Evolutionary conservation across 805 yeast species (phyloP).

Genomic region (Scheffersomyces ergatensis): DNA sequence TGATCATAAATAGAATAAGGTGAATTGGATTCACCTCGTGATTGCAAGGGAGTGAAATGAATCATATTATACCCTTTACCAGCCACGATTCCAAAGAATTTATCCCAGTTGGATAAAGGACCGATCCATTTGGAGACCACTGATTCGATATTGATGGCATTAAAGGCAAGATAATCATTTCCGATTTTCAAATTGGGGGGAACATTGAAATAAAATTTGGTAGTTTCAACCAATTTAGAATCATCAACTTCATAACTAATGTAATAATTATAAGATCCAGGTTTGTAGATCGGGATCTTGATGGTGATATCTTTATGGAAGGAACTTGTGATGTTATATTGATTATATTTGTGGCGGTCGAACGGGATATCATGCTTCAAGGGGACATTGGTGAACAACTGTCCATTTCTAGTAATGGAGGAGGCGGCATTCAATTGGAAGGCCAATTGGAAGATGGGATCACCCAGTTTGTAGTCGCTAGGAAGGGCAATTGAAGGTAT

Average conservation of each 20-base stretch:
- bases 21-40: conserved; percentile 85
- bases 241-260: conserved; percentile 49
- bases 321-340: conserved; percentile 49
- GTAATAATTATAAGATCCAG: conserved; percentile 82
- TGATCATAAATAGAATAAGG: conserved; percentile 94
- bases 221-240: conserved; percentile 39
- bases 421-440: conserved; percentile 76
- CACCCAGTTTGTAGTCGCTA: conserved; percentile 26
- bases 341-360: conserved; percentile 54
- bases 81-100: conserved; percentile 57
- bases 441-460: conserved; percentile 49
- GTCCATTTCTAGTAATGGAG: conserved; percentile 66
- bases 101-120: conserved; percentile 61
- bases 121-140: conserved; percentile 94
- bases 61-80: conserved; percentile 90
- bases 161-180: conserved; percentile 61
- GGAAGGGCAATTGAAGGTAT: conserved; percentile 47
- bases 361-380: conserved; percentile 39
- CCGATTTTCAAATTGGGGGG: conserved; percentile 70
- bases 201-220: conserved; percentile 70
- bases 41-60: conserved; percentile 92
- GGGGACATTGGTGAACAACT: conserved; percentile 74
- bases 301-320: conserved; percentile 64
- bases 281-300: conserved; percentile 57
- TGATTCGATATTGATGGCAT: conserved; percentile 78